Evolutionary conservation across 2,329 filamentous ascomycete species (phyloP), one percentile per base, ranked within the genome.

Genomic region (Penicillium fuscoglaucum): DNA sequence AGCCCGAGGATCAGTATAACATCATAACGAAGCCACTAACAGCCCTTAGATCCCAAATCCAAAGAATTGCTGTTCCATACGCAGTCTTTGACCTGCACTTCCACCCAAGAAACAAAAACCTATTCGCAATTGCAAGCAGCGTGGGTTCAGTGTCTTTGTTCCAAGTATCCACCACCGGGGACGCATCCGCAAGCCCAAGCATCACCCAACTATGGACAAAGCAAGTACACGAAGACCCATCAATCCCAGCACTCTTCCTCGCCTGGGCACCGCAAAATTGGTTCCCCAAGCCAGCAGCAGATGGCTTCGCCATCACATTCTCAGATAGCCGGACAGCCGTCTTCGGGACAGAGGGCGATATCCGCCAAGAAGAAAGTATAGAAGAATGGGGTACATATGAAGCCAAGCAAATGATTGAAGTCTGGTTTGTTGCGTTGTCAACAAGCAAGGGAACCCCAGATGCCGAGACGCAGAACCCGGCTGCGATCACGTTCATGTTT

Each of bases 51-150:
- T 73, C 73, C 2, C 78, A 82, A 56, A 68, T 88, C 5, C 84
- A 90, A 69, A 87, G 83, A 1, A 62, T 87, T 5, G 68, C 78
- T 6, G 86, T 90, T 24, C 83, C 86, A 4, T 91, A 87, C 52
- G 93, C 91, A 6, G 83, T 97, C 29, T 83, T 97, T 53, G 93
- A 97, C 71, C 79, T 97, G 31, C 90, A 93, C 66, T 98, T 97
- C 73, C 85, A 88, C 60, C 85, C 84, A 1, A 70, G 76, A 52
- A 72, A 80, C 53, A 76, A 74, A 50, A 80, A 82, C 31, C 76
- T 89, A 4, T 82, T 96, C 53, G 91, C 87, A 10, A 86, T 88
- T 3, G 90, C 91, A 9, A 90, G 90, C 1, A 96, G 91, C 61
- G 90, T 89, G 72, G 62, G 76, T 88, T 45, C 66, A 19, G 67